Evolutionary conservation across 345 rosid species (phyloP).

Genomic region (Cardiospermum halicacabum): DNA sequence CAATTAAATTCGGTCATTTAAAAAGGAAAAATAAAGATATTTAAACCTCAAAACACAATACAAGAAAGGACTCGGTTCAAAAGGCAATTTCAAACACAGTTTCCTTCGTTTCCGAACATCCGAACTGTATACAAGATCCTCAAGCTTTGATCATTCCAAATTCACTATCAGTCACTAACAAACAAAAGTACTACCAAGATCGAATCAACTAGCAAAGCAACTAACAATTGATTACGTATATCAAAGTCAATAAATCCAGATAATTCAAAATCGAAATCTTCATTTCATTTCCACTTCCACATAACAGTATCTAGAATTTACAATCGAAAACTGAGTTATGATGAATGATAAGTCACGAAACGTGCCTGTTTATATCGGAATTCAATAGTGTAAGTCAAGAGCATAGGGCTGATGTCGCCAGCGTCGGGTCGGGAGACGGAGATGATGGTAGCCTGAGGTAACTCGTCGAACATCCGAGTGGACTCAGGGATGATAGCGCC

Average conservation of each 20-base stretch:
- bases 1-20: no score
- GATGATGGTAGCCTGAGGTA: conserved; percentile 68
- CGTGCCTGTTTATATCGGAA: conserved; percentile 84
- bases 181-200: no score
- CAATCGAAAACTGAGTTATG: no score
- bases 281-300: no score
- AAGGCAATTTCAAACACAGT: neutral
- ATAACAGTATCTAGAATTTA: no score
- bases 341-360: neutral
- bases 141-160: no score
- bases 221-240: no score
- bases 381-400: conserved; percentile 77
- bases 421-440: conserved; percentile 89
- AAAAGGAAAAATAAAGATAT: no score
- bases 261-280: no score
- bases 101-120: neutral
- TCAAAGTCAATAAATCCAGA: no score
- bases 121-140: neutral
- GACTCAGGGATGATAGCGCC: conserved; percentile 47
- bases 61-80: neutral
- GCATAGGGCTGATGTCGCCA: conserved; percentile 81
- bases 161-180: no score
- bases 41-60: neutral
- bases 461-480: conserved; percentile 74
- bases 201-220: no score